Evolutionary conservation across 345 rosid species (phyloP).

Genomic region (Eucalyptus melliodora): DNA sequence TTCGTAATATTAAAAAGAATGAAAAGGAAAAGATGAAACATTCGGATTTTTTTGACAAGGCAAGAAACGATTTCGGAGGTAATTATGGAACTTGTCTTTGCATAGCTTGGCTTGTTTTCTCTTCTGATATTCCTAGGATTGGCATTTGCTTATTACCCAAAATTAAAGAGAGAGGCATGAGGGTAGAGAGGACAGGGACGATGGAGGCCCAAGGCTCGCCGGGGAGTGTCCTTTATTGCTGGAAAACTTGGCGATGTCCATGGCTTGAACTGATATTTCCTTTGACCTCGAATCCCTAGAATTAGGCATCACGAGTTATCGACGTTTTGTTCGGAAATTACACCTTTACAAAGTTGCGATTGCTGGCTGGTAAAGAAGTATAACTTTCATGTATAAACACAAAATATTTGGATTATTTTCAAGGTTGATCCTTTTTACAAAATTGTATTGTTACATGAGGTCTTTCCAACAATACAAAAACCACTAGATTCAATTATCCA

Average conservation of each 20-base stretch:
- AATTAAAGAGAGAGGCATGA: too few species aligned
- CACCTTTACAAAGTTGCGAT: neutral
- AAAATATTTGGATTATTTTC: too few species aligned
- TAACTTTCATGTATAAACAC: neutral
- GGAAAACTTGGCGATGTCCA: too few species aligned
- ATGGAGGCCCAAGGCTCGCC: too few species aligned
- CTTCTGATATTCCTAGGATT: neutral
- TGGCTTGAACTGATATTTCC: too few species aligned
- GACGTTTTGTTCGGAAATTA: too few species aligned
- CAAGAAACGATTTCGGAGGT: neutral
- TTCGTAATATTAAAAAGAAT: neutral
- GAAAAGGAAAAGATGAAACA: neutral
- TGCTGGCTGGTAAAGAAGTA: neutral
- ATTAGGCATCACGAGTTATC: too few species aligned
- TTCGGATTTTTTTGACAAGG: neutral
- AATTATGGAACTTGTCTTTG: neutral
- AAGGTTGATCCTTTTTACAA: too few species aligned
- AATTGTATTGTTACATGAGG: conserved; percentile 5
- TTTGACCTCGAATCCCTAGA: too few species aligned
- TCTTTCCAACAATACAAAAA: conserved; percentile 51
- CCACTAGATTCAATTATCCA: neutral
- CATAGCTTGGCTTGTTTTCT: neutral
- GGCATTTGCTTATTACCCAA: too few species aligned
- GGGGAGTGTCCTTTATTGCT: too few species aligned
- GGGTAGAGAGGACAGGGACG: too few species aligned